Evolutionary conservation across 495 filamentous ascomycete species (phyloP), one percentile per base, ranked within the genome.

Genomic region (Aspergillus mulundensis): DNA sequence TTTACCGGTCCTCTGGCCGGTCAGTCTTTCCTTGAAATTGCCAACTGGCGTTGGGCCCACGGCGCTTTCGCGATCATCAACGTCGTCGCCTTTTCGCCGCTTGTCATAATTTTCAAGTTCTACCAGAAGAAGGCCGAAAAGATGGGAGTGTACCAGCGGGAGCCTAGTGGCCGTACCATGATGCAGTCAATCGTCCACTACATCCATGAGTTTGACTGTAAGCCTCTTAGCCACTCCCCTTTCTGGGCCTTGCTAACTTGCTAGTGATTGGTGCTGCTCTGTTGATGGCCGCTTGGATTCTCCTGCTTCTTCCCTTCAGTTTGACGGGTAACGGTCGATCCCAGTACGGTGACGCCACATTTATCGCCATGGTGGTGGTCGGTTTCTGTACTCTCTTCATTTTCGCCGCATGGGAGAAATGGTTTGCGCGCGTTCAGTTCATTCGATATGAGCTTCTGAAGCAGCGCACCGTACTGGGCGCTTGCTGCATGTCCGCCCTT

Each of bases 231-330:
- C 15, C 24, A n/a, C 43, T 43, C 7, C 20, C 4, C 28, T 52
- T 19, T 10, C 50, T 34, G 53, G 48, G 56, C 40, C 58, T 38
- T 21, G 16, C 57, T 55, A 47, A 55, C 46, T 16, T 25, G 48
- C 8, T 23, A 80, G 75, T 78, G 25, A 52, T 83, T 23, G 86
- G 86, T 45, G 70, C 86, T 14, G 52, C 83, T 16, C 63, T 89
- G 18, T 61, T 87, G 34, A 76, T 77, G 53, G 76, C 73, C 14
- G 85, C 81, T 20, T 73, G 87, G 57, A 73, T 81, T 12, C 70
- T 88, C 16, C 79, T 89, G 62, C 76, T 89, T 6, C 75, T 87
- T 1, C 84, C 86, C 3, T 83, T 89, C 68, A 80, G 66, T 57
- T 65, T 88, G 28, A 68, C 70, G 49, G 67, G 67, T 24, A 72